Evolutionary conservation across 78 protist species (phyloP).

Genomic region (Dictyostelium brefeldianum): DNA sequence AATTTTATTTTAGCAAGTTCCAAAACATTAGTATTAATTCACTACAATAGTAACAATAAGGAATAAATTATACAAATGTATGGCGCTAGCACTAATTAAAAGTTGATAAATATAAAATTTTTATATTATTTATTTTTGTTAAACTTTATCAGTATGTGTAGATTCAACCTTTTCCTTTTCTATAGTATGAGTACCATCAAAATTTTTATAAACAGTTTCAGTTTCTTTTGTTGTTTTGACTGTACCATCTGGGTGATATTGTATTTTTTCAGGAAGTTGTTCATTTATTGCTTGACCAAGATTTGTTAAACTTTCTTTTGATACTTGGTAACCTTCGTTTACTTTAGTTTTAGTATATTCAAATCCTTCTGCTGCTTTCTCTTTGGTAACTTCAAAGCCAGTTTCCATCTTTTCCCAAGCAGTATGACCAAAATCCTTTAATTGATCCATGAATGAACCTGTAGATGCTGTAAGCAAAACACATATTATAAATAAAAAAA

Average conservation of each 20-base stretch:
- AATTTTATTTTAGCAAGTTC: no score
- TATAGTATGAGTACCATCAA: background rate
- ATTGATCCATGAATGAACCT: background rate
- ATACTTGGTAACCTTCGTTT: slow-evolving; percentile 49
- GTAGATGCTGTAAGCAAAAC: background rate
- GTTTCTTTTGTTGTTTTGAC: background rate
- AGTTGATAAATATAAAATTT: background rate
- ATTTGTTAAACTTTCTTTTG: background rate
- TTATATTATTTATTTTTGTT: background rate
- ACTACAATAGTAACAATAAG: no score
- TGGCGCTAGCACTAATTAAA: no score
- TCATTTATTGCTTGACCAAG: slow-evolving; percentile 20
- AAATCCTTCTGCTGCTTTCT: slow-evolving; percentile 92
- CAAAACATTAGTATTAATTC: no score
- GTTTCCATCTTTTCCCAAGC: background rate
- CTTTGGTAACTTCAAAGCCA: slow-evolving; percentile 17
- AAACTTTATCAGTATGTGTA: slow-evolving; percentile 1
- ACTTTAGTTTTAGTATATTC: slow-evolving; percentile 91
- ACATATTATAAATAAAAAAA: background rate
- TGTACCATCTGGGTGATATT: slow-evolving; percentile 18
- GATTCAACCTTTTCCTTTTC: background rate
- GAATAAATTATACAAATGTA: no score
- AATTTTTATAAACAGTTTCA: slow-evolving; percentile 1
- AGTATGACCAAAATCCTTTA: background rate
- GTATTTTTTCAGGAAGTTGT: slow-evolving; percentile 8